Evolutionary conservation across 176 grass and related monocot species (phyloP).

Genomic region (Calamus simplicifolius): DNA sequence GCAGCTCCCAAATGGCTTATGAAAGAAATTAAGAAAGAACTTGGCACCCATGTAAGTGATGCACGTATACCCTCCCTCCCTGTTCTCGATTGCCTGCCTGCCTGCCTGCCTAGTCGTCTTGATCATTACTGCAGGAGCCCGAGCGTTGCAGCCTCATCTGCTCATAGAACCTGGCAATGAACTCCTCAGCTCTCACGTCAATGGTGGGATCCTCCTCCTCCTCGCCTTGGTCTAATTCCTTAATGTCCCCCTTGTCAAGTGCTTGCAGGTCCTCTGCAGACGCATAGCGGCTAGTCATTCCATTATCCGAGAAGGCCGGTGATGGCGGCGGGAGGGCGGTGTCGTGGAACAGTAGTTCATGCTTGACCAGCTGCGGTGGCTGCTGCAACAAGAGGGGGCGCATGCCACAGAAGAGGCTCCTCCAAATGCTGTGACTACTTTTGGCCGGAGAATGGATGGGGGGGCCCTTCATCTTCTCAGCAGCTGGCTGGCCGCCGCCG

Average conservation of each 20-base stretch:
- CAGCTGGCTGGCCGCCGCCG: neutral
- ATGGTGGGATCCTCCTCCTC: conserved; percentile 4
- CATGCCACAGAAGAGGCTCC: conserved; percentile 35
- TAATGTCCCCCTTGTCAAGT: conserved; percentile 1
- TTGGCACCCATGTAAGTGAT: too few species aligned
- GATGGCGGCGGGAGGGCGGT: conserved; percentile 30
- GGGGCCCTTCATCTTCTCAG: neutral
- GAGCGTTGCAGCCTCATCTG: conserved; percentile 51
- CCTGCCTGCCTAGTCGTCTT: neutral
- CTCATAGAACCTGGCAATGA: conserved; percentile 60
- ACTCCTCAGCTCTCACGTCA: conserved; percentile 50
- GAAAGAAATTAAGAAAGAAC: too few species aligned
- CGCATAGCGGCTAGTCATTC: conserved; percentile 44
- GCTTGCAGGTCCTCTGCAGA: conserved; percentile 42
- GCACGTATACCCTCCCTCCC: too few species aligned
- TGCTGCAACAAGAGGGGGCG: conserved; percentile 41
- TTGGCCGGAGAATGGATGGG: too few species aligned
- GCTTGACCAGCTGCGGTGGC: conserved; percentile 18
- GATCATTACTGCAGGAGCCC: conserved; percentile 14
- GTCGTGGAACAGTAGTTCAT: conserved; percentile 46
- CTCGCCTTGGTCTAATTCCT: neutral
- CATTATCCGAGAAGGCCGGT: conserved; percentile 1
- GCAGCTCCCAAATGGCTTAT: too few species aligned
- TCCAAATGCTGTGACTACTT: conserved; percentile 22
- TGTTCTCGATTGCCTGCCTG: neutral